These are phyloP conservation scores for Eucalyptus erythrocorys DNA, from an alignment of 345 rosid genomes.

Conservation along the genomic window DNA sequence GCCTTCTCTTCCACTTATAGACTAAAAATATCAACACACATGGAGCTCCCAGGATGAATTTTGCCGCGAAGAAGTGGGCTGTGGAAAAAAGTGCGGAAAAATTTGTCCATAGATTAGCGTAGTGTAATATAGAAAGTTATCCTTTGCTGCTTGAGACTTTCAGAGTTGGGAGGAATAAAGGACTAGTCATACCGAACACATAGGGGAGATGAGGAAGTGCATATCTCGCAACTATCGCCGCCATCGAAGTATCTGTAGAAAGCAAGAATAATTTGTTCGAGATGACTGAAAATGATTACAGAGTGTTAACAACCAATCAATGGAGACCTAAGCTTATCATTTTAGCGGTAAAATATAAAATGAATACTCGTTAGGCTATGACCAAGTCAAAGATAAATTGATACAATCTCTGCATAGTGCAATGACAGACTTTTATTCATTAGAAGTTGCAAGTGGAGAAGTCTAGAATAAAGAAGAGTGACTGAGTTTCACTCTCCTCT, in stretches of 20 bases:
- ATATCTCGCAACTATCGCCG: fast-evolving
- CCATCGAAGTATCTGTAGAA: no score
- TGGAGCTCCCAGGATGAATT: neutral
- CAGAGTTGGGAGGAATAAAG: neutral
- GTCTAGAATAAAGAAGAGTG: neutral
- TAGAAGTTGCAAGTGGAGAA: neutral
- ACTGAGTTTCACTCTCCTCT: neutral
- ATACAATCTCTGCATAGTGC: neutral
- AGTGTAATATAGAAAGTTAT: no score
- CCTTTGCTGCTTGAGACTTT: neutral
- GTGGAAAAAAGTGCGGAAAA: no score
- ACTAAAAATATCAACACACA: neutral
- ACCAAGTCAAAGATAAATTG: neutral
- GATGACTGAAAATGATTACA: no score
- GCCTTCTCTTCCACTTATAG: neutral
- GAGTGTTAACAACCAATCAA: neutral
- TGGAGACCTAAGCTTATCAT: neutral
- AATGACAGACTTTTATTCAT: no score
- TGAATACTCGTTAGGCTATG: neutral
- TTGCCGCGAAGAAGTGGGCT: neutral
- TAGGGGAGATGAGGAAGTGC: fast-evolving
- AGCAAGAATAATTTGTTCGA: no score
- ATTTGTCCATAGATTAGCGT: no score
- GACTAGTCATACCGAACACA: neutral
- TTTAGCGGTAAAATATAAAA: neutral